A percentile compares a stretch with the other conserved stretches of the same genome.
These are phyloP conservation scores for Globisporangium alternatum DNA, from an alignment of 352 stramenopile genomes.

Conservation along the genomic window DNA sequence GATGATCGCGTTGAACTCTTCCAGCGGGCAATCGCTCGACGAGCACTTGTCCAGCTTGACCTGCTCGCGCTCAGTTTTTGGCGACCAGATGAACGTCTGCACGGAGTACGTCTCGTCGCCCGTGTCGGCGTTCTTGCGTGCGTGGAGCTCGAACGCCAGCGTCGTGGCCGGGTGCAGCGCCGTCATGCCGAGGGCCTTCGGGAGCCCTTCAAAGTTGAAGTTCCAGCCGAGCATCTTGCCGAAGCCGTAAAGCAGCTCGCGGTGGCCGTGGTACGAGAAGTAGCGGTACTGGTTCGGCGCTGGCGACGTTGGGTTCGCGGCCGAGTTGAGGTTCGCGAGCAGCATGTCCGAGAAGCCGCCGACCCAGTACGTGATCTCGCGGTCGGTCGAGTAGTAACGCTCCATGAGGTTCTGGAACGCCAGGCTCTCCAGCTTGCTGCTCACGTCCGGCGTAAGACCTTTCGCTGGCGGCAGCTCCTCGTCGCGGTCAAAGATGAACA, in stretches of 20 bases:
- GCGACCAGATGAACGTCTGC: constrained; percentile 76
- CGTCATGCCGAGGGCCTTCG: constrained; percentile 47
- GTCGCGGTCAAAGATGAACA: constrained; percentile 71
- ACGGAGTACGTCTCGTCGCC: constrained; percentile 56
- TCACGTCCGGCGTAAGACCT: constrained; percentile 45
- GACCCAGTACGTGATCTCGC: constrained; percentile 63
- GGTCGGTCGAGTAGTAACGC: constrained; percentile 65
- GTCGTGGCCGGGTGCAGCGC: constrained; percentile 65
- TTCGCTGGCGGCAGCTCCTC: constrained; percentile 43
- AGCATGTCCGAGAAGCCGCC: constrained; percentile 67
- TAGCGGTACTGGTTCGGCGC: constrained; percentile 35
- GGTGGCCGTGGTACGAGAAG: constrained; percentile 76
- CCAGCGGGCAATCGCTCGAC: constrained; percentile 55
- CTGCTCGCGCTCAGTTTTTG: constrained; percentile 57
- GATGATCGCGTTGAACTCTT: constrained; percentile 80
- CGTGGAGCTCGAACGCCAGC: constrained; percentile 72
- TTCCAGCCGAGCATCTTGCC: constrained; percentile 80
- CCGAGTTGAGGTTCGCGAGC: constrained; percentile 52
- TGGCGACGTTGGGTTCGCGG: constrained; percentile 44
- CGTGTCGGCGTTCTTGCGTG: constrained; percentile 17
- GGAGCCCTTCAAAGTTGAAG: constrained; percentile 61
- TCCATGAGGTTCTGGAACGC: constrained; percentile 79
- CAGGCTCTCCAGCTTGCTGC: constrained; percentile 42
- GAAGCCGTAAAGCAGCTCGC: constrained; percentile 74
- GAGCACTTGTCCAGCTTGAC: constrained; percentile 81